Conservation (phyloP, 1,284 basidiomycete genomes). For the Prillingera fragicola region DNA sequence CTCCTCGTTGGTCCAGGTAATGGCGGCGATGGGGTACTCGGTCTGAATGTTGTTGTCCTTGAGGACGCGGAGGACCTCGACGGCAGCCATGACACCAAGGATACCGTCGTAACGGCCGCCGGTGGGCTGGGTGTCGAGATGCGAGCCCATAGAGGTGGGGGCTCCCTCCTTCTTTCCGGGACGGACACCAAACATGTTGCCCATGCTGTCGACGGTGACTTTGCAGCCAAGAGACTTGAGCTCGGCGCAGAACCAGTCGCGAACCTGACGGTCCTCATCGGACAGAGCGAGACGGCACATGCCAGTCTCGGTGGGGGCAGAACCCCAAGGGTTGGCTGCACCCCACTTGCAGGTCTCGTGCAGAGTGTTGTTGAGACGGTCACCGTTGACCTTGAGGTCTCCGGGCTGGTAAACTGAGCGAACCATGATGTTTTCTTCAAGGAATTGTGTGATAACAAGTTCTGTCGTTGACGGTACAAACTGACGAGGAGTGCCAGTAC, state of each 20-base stretch:
- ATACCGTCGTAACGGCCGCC: conserved; percentile 38
- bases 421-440: too few relatives aligned
- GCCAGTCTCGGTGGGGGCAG: conserved; percentile 13
- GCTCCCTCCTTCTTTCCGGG: conserved; percentile 18
- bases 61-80: conserved; percentile 22
- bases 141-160: conserved; percentile 32
- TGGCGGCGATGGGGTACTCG: conserved; percentile 19
- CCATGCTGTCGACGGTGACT: conserved; percentile 33
- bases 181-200: conserved; percentile 39
- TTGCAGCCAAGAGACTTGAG: conserved; percentile 30
- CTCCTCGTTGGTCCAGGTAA: conserved; percentile 32
- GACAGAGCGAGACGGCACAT: conserved; percentile 30
- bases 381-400: conserved; percentile 20
- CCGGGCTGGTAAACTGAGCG: conserved; percentile 6
- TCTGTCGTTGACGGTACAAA: too few relatives aligned
- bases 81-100: conserved; percentile 25
- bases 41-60: conserved; percentile 14
- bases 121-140: conserved; percentile 35
- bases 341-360: conserved; percentile 37
- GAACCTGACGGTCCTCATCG: conserved; percentile 31
- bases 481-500: too few relatives aligned
- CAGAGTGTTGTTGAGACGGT: conserved; percentile 32
- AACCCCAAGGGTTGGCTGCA: conserved; percentile 13
- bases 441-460: too few relatives aligned
- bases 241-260: conserved; percentile 36